These are phyloP conservation scores for Tuber aestivum DNA, from an alignment of 495 filamentous ascomycete genomes.

Conservation along the genomic window DNA sequence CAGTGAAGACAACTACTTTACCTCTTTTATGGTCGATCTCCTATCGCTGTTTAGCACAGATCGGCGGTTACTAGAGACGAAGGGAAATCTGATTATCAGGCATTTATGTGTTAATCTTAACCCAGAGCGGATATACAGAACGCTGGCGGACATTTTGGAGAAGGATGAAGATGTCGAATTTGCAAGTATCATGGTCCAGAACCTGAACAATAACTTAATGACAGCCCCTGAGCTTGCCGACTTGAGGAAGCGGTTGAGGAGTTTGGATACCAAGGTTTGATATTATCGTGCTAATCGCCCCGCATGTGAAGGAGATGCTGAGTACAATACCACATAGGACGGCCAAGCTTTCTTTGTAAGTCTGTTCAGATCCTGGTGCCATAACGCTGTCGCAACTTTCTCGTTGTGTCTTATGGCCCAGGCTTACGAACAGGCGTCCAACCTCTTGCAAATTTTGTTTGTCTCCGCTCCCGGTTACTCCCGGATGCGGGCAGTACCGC, in stretches of 20 bases:
- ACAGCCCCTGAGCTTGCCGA: slow-evolving; percentile 92
- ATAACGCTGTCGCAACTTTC: slow-evolving; percentile 97
- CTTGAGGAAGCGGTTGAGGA: slow-evolving; percentile 79
- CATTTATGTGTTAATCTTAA: slow-evolving; percentile 90
- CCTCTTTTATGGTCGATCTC: slow-evolving; percentile 95
- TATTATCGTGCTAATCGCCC: slow-evolving; percentile 45
- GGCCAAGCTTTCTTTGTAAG: slow-evolving; percentile 92
- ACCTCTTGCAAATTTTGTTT: slow-evolving; percentile 92
- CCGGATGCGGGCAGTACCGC: neutral
- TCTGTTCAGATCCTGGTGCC: slow-evolving; percentile 94
- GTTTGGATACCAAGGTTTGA: slow-evolving; percentile 64
- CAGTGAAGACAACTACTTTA: slow-evolving; percentile 95
- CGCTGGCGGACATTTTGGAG: slow-evolving; percentile 91
- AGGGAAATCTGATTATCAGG: slow-evolving; percentile 92
- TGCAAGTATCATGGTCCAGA: slow-evolving; percentile 99
- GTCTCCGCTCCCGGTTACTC: slow-evolving; percentile 30
- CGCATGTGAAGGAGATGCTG: slow-evolving; percentile 33
- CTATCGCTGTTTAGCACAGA: slow-evolving; percentile 94
- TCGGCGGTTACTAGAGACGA: slow-evolving; percentile 77
- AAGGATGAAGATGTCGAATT: slow-evolving; percentile 98
- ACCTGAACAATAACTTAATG: slow-evolving; percentile 97
- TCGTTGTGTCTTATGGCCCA: slow-evolving; percentile 93
- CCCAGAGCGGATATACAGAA: slow-evolving; percentile 92
- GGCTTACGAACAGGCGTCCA: slow-evolving; percentile 97
- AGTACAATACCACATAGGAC: slow-evolving; percentile 51